Evolutionary conservation across 2,329 filamentous ascomycete species (phyloP).

Genomic region (Kalaharituber pfeilii): DNA sequence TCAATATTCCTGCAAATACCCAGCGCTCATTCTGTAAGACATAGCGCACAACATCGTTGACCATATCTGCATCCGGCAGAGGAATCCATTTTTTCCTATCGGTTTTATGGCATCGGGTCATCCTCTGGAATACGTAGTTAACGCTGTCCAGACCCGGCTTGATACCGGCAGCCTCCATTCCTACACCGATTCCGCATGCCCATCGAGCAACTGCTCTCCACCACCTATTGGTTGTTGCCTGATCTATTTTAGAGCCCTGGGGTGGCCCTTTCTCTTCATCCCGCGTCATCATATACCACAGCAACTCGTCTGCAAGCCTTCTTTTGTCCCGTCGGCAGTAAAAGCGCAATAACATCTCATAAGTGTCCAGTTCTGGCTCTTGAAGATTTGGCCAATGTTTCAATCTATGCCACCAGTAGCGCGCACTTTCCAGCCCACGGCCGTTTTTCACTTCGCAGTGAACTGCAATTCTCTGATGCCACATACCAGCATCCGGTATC

Average conservation of each 20-base stretch:
- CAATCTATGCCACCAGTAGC: not conserved
- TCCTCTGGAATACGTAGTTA: not conserved
- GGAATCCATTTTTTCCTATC: not conserved
- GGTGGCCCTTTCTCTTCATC: not conserved
- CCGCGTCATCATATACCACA: not conserved
- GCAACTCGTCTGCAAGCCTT: not conserved
- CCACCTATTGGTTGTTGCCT: not conserved
- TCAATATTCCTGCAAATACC: not conserved
- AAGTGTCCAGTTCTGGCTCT: not conserved
- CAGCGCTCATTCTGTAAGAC: not conserved
- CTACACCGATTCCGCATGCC: not conserved
- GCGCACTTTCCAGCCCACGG: not conserved
- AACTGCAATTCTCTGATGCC: not conserved
- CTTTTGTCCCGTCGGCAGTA: not conserved
- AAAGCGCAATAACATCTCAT: not conserved
- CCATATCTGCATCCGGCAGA: not conserved
- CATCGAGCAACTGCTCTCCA: not conserved
- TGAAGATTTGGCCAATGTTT: not conserved
- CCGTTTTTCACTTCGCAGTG: not conserved
- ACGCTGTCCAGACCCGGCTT: not conserved
- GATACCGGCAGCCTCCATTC: not conserved
- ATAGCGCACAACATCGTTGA: not conserved
- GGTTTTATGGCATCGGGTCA: not conserved
- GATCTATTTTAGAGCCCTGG: not conserved
- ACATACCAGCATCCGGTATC: not conserved